Conservation (phyloP, 129 eudicot species). For the Artemisia tridentata region DNA sequence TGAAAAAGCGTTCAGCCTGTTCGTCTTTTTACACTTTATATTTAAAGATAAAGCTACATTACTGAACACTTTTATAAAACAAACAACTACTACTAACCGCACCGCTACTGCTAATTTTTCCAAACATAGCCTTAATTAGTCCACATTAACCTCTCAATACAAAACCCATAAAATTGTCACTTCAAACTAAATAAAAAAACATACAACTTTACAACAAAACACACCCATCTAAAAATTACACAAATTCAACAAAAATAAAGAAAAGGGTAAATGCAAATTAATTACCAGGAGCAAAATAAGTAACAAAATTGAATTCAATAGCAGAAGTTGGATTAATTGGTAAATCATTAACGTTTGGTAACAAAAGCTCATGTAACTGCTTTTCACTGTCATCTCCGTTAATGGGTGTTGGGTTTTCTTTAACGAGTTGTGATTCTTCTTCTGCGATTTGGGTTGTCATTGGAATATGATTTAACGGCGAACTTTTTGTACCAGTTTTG, state of each 20-base stretch:
- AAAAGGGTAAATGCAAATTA: not conserved
- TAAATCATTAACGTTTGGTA: conserved; percentile 54
- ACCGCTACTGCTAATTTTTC: too few relatives aligned
- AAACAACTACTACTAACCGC: too few relatives aligned
- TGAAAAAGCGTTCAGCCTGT: too few relatives aligned
- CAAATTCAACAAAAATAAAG: not conserved
- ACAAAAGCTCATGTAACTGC: conserved; percentile 50
- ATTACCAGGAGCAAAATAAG: conserved; percentile 75
- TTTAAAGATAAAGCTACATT: not conserved
- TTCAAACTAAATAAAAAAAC: not conserved
- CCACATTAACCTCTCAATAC: not conserved
- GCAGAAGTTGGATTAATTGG: conserved; percentile 72
- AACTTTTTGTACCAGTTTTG: conserved; percentile 16
- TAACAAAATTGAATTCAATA: conserved; percentile 57
- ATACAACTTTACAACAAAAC: not conserved
- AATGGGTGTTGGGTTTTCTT: not conserved
- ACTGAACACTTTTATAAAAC: too few relatives aligned
- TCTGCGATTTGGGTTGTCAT: conserved; percentile 21
- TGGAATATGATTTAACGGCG: conserved; percentile 16
- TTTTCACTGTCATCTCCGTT: conserved; percentile 41
- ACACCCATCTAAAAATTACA: not conserved
- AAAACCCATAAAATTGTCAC: not conserved
- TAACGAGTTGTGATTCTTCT: conserved; percentile 1
- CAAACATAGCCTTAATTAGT: not conserved
- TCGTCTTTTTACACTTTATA: not conserved